Evolutionary conservation across 805 yeast genomes (phyloP).

Genomic region (Wickerhamiella occidentalis): DNA sequence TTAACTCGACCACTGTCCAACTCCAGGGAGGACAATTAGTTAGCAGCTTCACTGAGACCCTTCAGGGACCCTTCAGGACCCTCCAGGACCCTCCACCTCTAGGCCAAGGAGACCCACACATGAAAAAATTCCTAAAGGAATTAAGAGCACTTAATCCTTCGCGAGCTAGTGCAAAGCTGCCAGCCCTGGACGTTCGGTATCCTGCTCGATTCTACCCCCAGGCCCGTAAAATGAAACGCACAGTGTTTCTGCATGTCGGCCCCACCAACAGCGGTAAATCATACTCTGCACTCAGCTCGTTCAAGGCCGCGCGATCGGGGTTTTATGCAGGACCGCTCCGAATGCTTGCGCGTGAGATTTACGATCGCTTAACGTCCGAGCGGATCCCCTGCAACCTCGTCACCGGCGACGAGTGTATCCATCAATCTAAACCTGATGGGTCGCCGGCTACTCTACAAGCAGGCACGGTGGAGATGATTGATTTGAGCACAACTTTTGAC

Average conservation of each 20-base stretch:
- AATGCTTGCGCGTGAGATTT: constrained; percentile 80
- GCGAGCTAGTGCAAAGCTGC: neutral
- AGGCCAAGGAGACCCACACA: no score
- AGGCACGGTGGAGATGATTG: constrained; percentile 91
- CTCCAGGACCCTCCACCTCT: no score
- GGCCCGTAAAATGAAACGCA: constrained; percentile 68
- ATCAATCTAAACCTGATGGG: constrained; percentile 53
- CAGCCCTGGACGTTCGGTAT: constrained; percentile 34
- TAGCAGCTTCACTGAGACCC: neutral
- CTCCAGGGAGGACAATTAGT: neutral
- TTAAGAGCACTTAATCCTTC: neutral
- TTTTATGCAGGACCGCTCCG: constrained; percentile 92
- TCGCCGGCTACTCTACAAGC: constrained; percentile 63
- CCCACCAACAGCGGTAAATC: constrained; percentile 98
- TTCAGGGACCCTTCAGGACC: neutral
- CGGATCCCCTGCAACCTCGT: constrained; percentile 66
- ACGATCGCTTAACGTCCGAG: constrained; percentile 59
- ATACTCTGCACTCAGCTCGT: constrained; percentile 58
- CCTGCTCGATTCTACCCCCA: constrained; percentile 77
- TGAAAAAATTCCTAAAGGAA: neutral
- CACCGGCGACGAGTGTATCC: constrained; percentile 91
- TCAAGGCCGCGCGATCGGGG: constrained; percentile 58
- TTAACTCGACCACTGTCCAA: neutral
- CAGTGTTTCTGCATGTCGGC: constrained; percentile 85
- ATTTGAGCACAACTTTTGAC: constrained; percentile 55